These are phyloP conservation scores for Venturia carpophila DNA, from an alignment of 2,329 filamentous ascomycete genomes.

Conservation along the genomic window DNA sequence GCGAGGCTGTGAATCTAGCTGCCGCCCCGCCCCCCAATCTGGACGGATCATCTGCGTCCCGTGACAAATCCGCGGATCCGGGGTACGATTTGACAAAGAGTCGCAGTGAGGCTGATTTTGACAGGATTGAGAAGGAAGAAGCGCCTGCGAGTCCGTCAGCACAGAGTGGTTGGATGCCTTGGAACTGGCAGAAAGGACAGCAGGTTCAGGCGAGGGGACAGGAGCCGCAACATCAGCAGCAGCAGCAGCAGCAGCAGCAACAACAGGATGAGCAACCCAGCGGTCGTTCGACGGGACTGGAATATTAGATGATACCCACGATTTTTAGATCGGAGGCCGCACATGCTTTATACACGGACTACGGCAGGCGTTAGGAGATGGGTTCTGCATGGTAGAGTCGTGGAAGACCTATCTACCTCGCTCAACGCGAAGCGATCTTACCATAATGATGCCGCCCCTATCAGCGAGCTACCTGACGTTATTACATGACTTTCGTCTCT, in stretches of 20 bases:
- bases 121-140: conserved; percentile 63
- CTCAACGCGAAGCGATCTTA: conserved; percentile 10
- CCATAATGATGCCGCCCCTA: neutral
- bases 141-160: conserved; percentile 27
- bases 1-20: conserved; percentile 59
- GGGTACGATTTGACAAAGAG: conserved; percentile 63
- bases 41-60: conserved; percentile 29
- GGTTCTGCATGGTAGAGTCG: neutral
- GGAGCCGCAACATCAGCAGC: neutral
- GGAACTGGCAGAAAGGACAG: conserved; percentile 35
- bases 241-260: neutral
- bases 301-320: conserved; percentile 11
- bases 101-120: conserved; percentile 80
- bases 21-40: conserved; percentile 22
- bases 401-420: neutral
- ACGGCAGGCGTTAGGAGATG: neutral
- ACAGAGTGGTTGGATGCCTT: conserved; percentile 43
- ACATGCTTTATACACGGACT: neutral
- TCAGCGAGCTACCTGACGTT: neutral
- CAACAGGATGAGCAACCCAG: conserved; percentile 7
- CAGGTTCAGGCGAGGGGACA: neutral
- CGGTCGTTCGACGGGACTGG: conserved; percentile 1
- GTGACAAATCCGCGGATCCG: conserved; percentile 36
- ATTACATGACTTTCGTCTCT: conserved; percentile 11
- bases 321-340: neutral